Conservation (phyloP, 2,329 filamentous ascomycete genomes). For the Phialophora macrospora region DNA sequence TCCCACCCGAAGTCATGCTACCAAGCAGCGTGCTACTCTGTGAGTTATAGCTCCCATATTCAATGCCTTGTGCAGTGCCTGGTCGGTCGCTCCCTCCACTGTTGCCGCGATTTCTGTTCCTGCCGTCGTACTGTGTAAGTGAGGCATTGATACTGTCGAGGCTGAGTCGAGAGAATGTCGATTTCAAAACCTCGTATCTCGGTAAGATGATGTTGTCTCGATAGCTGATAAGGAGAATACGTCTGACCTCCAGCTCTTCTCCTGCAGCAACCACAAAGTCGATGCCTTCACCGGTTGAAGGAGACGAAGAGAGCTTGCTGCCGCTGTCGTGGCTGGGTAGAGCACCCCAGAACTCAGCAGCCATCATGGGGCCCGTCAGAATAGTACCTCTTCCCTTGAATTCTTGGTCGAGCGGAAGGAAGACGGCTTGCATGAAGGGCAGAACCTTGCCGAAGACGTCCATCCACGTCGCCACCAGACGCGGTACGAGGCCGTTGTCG, state of each 20-base stretch:
- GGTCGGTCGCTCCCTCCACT: constrained; percentile 59
- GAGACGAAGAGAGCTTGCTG: constrained; percentile 44
- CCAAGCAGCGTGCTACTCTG: constrained; percentile 80
- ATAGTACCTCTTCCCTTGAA: constrained; percentile 83
- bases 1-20: constrained; percentile 62
- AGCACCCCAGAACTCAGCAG: constrained; percentile 84
- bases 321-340: constrained; percentile 56
- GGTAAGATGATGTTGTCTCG: constrained; percentile 87
- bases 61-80: constrained; percentile 71
- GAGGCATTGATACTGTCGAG: constrained; percentile 73
- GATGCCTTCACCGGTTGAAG: constrained; percentile 31
- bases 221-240: constrained; percentile 84
- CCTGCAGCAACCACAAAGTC: constrained; percentile 50
- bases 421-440: constrained; percentile 93
- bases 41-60: constrained; percentile 79
- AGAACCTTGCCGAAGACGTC: constrained; percentile 88
- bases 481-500: constrained; percentile 86
- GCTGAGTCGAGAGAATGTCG: constrained; percentile 85
- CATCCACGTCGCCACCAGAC: constrained; percentile 91
- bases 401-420: constrained; percentile 89
- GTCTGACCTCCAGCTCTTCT: constrained; percentile 78
- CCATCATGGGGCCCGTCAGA: constrained; percentile 75
- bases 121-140: constrained; percentile 50
- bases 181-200: constrained; percentile 84
- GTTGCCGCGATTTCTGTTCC: constrained; percentile 35